Evolutionary conservation across 177 flowering plant species (phyloP).

Genomic region (Vitis hybrid): DNA sequence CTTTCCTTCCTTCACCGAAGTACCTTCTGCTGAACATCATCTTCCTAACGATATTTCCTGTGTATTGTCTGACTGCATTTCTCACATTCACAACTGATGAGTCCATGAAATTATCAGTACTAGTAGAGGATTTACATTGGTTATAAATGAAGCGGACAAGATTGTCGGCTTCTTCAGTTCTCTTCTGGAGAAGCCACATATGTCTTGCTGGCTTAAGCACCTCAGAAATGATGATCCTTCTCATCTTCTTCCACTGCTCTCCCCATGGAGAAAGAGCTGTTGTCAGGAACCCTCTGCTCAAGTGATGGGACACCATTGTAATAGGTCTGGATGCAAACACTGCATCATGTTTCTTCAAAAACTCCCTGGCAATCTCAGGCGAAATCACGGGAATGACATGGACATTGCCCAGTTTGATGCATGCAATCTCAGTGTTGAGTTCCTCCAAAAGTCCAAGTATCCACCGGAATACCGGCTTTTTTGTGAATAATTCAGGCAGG

Average conservation of each 20-base stretch:
- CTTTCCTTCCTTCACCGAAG: slow-evolving; percentile 40
- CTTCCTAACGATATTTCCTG: slow-evolving; percentile 29
- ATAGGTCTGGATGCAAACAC: slow-evolving; percentile 41
- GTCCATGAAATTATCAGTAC: background rate
- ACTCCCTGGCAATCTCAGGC: slow-evolving; percentile 44
- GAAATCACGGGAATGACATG: slow-evolving; percentile 46
- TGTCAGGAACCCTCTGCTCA: slow-evolving; percentile 30
- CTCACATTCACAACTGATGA: slow-evolving; percentile 18
- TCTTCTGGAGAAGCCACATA: slow-evolving; percentile 20
- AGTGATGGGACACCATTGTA: slow-evolving; percentile 25
- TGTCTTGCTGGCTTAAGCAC: slow-evolving; percentile 16
- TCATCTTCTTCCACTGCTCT: slow-evolving; percentile 46
- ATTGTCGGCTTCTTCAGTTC: slow-evolving; percentile 37
- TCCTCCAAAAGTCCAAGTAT: too few relatives aligned
- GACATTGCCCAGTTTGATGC: slow-evolving; percentile 40
- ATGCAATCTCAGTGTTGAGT: slow-evolving; percentile 35
- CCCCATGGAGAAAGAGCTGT: slow-evolving; percentile 20
- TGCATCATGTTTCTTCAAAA: slow-evolving; percentile 44
- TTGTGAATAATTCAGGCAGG: too few relatives aligned
- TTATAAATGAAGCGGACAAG: slow-evolving; percentile 17
- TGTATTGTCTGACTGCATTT: slow-evolving; percentile 18
- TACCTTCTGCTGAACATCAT: slow-evolving; percentile 42
- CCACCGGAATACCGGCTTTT: too few relatives aligned
- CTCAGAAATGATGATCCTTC: slow-evolving; percentile 19
- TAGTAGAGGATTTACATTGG: background rate